Evolutionary conservation across 2,329 filamentous ascomycete species (phyloP), one percentile per base, ranked within the genome.

Genomic region (Akanthomyces muscarius): DNA sequence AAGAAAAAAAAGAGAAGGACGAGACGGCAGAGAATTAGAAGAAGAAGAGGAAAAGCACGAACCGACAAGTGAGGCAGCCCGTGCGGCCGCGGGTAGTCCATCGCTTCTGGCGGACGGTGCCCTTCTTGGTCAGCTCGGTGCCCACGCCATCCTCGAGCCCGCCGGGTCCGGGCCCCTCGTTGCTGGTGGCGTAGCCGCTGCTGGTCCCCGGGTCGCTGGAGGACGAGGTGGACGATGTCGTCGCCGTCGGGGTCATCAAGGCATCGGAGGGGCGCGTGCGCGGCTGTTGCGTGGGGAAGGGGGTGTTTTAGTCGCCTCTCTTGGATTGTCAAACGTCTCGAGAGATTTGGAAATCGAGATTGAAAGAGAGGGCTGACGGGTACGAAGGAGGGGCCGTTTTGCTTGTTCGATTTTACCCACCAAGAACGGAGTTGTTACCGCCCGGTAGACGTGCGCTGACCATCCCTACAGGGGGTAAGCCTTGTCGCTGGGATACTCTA

Each of bases 91-190:
- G n/a, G n/a, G 55, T 48, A 14, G 55, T 36, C 28, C 28, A 58
- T 58, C 55, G 55, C 44, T 58, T 58, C 44, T 58, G 55, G n/a
- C 55, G 55, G 23, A 58, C 14, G 30, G 55, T 58, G 14, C 55
- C 55, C 21, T 58, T 58, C 7, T 58, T 38, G n/a, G 55, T 58
- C 55, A 50, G 33, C 55, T 58, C 55, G n/a, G 30, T 50, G 44
- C 55, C 55, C 7, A 58, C 55, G 6, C 55, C 44, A 16, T 30
- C 28, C 4, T 38, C 55, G 38, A 41, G 38, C 4, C 38, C 38
- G 30, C 55, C 52, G 21, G 16, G 28, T 30, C 28, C 48, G 30
- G 14, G 7, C 18, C 30, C 23, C 3, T 58, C 33, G 44, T 21
- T 38, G 55, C 44, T 38, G 30, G 30, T 38, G 30, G 21, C 5